Conservation (phyloP, 2,329 filamentous ascomycete genomes). For the Fusarium sp. region DNA sequence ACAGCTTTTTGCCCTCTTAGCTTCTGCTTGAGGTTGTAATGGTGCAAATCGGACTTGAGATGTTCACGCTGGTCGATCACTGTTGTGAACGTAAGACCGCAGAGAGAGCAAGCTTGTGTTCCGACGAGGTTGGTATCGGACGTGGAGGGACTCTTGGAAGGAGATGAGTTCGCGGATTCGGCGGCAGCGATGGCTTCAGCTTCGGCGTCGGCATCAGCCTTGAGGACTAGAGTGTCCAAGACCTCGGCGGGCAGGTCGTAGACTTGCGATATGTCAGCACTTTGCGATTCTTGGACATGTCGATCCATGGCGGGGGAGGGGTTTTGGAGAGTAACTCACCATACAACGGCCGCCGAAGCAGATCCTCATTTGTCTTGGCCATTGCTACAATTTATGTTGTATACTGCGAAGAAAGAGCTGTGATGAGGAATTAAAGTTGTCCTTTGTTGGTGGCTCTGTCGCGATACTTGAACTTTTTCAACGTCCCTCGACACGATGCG, state of each 20-base stretch:
- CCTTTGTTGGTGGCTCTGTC: slow-evolving; percentile 12
- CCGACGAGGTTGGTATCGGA: slow-evolving; percentile 64
- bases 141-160: slow-evolving; percentile 44
- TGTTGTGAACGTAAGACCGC: slow-evolving; percentile 77
- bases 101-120: slow-evolving; percentile 86
- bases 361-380: slow-evolving; percentile 62
- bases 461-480: slow-evolving; percentile 37
- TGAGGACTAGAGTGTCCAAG: slow-evolving; percentile 74
- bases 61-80: slow-evolving; percentile 88
- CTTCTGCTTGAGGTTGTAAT: slow-evolving; percentile 95
- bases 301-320: slow-evolving; percentile 28
- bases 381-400: slow-evolving; percentile 40
- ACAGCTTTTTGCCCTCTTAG: slow-evolving; percentile 80
- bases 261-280: slow-evolving; percentile 63
- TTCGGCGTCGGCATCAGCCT: slow-evolving; percentile 52
- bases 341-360: slow-evolving; percentile 67
- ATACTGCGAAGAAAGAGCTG: background rate
- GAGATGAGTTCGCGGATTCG: slow-evolving; percentile 44
- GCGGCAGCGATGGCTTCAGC: slow-evolving; percentile 37
- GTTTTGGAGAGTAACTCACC: slow-evolving; percentile 51
- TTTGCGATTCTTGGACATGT: slow-evolving; percentile 11
- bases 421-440: background rate
- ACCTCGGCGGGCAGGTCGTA: slow-evolving; percentile 87
- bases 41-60: slow-evolving; percentile 90
- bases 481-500: slow-evolving; percentile 19